Conservation (phyloP, 345 rosid species). For the Conringia planisiliqua region DNA sequence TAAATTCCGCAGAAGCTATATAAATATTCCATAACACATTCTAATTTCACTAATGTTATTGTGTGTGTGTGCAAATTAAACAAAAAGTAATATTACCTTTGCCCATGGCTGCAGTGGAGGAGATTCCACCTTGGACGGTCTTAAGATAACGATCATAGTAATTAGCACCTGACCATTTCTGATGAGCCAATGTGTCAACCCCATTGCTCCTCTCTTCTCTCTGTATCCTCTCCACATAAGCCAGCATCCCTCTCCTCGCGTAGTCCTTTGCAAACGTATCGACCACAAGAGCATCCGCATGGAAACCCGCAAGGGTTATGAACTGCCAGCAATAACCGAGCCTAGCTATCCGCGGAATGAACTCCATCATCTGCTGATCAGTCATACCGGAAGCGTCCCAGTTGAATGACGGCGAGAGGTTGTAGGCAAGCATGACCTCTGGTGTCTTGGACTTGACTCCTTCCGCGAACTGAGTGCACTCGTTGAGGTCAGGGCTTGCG, state of each 20-base stretch:
- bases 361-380: constrained; percentile 75
- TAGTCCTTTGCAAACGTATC: constrained; percentile 85
- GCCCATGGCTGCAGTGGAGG: constrained; percentile 98
- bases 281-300: constrained; percentile 79
- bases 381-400: constrained; percentile 97
- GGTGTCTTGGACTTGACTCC: constrained; percentile 71
- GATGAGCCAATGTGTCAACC: constrained; percentile 93
- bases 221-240: constrained; percentile 94
- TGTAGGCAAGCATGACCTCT: constrained; percentile 84
- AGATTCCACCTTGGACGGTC: constrained; percentile 91
- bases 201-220: constrained; percentile 94
- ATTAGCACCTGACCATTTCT: constrained; percentile 98
- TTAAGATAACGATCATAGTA: constrained; percentile 84
- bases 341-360: constrained; percentile 77
- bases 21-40: not conserved
- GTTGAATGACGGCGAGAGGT: constrained; percentile 91
- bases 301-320: constrained; percentile 92
- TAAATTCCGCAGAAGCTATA: not conserved
- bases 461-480: constrained; percentile 69
- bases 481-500: constrained; percentile 70
- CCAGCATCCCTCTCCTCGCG: constrained; percentile 84
- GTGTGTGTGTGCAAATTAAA: not conserved
- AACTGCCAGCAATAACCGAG: constrained; percentile 96
- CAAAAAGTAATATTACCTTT: constrained; percentile 51
- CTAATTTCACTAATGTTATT: not conserved